Evolutionary conservation across 1,139 yeast species (phyloP), one percentile per base, ranked within the genome.

Genomic region (Candida neerlandica): DNA sequence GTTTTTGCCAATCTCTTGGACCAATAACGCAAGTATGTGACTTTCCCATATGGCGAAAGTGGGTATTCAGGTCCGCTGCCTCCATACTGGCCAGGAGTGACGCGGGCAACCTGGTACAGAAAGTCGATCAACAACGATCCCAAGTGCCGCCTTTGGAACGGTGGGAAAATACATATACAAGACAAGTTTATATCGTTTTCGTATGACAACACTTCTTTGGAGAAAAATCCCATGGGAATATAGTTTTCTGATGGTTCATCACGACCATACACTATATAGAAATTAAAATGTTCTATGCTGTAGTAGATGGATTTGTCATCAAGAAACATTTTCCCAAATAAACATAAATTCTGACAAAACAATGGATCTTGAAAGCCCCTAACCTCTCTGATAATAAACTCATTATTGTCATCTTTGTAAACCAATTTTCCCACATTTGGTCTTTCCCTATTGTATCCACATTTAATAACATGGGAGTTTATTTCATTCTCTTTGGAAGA

Each of bases 51-150:
- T 0, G 86, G 86, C 5, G 96, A 88, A 16, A 94, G 71, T 0
- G 99, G 99, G 55, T 85, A 80, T 64, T 94, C 99, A 0, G 99
- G 99, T 0, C 97, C 96, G 50, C 97, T 91, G 49, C 96, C 90
- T 26, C 58, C 29, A 75, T 65, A 44, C 72, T 69, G 61, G 64
- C 83, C 67, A 69, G 88, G 63, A 58, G 78, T 70, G 7, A 58
- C 55, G 45, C 73, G 70, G 0, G 96, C 89, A 18, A 90, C 64
- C 26, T 79, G 83, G 61, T 92, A 94, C 48, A 95, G 90, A 57
- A 90, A 89, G 51, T 89, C 92, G 29, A 94, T 89, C 42, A 94
- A 64, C 14, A 89, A 71, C 4, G 89, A 82, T 0, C 99, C 99
- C 34, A 92, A 67, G 19, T 84, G 86, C 37, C 80, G 78, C 50